Evolutionary conservation across 805 yeast species (phyloP).

Genomic region (Ogataea haglerorum): DNA sequence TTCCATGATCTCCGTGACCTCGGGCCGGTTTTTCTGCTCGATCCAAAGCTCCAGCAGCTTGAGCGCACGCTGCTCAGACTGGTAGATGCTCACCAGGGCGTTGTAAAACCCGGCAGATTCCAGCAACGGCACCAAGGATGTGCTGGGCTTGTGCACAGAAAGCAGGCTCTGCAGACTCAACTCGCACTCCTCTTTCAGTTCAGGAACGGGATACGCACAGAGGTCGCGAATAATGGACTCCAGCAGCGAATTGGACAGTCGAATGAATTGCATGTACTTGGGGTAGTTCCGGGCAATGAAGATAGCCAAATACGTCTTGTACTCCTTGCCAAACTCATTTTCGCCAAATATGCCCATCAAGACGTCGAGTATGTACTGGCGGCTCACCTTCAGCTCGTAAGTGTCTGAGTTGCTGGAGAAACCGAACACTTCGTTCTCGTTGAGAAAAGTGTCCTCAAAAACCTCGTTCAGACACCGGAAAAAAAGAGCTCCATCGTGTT

Average conservation of each 20-base stretch:
- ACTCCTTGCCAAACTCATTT: slow-evolving; percentile 32
- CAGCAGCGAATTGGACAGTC: slow-evolving; percentile 60
- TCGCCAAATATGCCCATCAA: slow-evolving; percentile 55
- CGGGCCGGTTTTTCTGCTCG: slow-evolving; percentile 14
- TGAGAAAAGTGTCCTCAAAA: slow-evolving; percentile 74
- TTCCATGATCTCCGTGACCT: slow-evolving; percentile 20
- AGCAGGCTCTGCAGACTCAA: slow-evolving; percentile 71
- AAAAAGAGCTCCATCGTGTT: slow-evolving; percentile 53
- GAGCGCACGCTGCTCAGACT: slow-evolving; percentile 48
- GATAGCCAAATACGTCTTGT: slow-evolving; percentile 46
- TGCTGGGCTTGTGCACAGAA: slow-evolving; percentile 59
- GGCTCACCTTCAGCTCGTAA: slow-evolving; percentile 40
- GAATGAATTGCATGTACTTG: slow-evolving; percentile 78
- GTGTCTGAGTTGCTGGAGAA: slow-evolving; percentile 19
- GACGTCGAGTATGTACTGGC: slow-evolving; percentile 79
- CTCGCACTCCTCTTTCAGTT: slow-evolving; percentile 58
- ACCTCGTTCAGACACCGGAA: slow-evolving; percentile 73
- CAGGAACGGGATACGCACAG: slow-evolving; percentile 38
- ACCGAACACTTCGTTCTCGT: slow-evolving; percentile 48
- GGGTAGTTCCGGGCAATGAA: slow-evolving; percentile 80
- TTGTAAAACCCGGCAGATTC: slow-evolving; percentile 53
- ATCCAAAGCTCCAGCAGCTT: slow-evolving; percentile 57
- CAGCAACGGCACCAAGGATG: slow-evolving; percentile 46
- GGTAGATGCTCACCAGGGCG: slow-evolving; percentile 57
- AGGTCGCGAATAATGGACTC: slow-evolving; percentile 47